These are phyloP conservation scores for Phytophthora colocasiae DNA, from an alignment of 352 stramenopile genomes.

Conservation along the genomic window DNA sequence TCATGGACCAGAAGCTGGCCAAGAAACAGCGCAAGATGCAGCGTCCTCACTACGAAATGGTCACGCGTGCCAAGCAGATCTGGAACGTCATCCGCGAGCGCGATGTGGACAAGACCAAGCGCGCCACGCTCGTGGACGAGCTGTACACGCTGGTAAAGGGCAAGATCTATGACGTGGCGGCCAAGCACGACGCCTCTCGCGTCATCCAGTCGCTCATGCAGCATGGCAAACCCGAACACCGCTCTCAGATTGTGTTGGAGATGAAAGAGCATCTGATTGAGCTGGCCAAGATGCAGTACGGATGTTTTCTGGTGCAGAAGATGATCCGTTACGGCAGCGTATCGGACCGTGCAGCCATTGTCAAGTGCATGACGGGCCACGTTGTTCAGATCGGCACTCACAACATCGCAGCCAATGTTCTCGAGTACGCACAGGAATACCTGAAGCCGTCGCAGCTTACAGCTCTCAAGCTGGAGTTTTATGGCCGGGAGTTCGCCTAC, in stretches of 20 bases:
- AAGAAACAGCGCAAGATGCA: slow-evolving; percentile 96
- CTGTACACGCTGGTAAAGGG: slow-evolving; percentile 93
- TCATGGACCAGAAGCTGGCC: slow-evolving; percentile 86
- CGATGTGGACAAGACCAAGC: slow-evolving; percentile 85
- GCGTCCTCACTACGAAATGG: slow-evolving; percentile 93
- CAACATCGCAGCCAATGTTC: slow-evolving; percentile 93
- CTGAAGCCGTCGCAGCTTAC: slow-evolving; percentile 88
- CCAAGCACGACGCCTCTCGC: slow-evolving; percentile 96
- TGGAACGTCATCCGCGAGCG: slow-evolving; percentile 95
- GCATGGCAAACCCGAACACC: slow-evolving; percentile 91
- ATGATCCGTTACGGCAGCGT: slow-evolving; percentile 95
- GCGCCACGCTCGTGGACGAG: slow-evolving; percentile 89
- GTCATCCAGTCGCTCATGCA: slow-evolving; percentile 96
- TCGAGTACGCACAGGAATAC: slow-evolving; percentile 92
- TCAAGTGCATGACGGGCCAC: slow-evolving; percentile 94
- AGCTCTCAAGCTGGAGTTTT: slow-evolving; percentile 90
- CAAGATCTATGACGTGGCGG: slow-evolving; percentile 94
- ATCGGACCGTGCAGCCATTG: slow-evolving; percentile 76
- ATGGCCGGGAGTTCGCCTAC: slow-evolving; percentile 89
- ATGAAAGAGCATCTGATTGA: slow-evolving; percentile 94
- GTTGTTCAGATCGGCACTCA: slow-evolving; percentile 94
- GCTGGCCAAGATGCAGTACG: slow-evolving; percentile 96
- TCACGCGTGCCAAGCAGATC: slow-evolving; percentile 94
- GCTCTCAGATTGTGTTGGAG: slow-evolving; percentile 89
- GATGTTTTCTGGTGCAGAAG: slow-evolving; percentile 97